Percentiles rank a stretch among this genome's conserved stretches.
phyloP scores from a whole-genome alignment of 768 basidiomycete genomes.

The Agrocybe chaxingu region DNA sequence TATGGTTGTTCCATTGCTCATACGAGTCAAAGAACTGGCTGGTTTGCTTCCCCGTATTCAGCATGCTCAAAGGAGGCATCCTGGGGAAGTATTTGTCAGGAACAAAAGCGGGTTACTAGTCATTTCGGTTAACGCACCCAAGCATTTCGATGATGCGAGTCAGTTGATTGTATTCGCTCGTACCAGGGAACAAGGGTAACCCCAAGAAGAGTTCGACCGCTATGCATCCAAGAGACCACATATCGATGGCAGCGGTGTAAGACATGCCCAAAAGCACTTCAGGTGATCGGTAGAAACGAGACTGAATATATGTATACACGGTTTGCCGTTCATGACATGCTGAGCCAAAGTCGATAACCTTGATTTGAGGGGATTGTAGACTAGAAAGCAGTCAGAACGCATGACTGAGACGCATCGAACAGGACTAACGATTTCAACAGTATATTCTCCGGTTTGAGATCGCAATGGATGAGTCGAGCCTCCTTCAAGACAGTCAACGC shows the following conservation, averaged over 20 bases:
- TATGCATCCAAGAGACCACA: conserved; percentile 99
- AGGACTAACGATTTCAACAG: conserved; percentile 81
- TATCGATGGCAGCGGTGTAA: conserved; percentile 94
- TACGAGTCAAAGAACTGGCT: conserved; percentile 87
- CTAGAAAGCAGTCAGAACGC: conserved; percentile 2
- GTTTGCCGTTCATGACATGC: conserved; percentile 99
- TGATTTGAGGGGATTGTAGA: conserved; percentile 87
- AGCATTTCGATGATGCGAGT: conserved; percentile 98
- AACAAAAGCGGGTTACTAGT: conserved; percentile 1
- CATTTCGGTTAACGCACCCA: conserved; percentile 59
- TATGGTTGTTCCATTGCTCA: conserved; percentile 58
- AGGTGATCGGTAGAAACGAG: conserved; percentile 96
- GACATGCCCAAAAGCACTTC: conserved; percentile 95
- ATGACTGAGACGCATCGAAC: not conserved
- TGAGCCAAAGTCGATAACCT: conserved; percentile 98
- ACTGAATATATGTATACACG: conserved; percentile 99
- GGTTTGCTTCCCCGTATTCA: conserved; percentile 95
- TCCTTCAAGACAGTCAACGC: conserved; percentile 92
- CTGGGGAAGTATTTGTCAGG: conserved; percentile 36
- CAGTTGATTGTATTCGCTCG: conserved; percentile 98
- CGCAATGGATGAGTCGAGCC: conserved; percentile 94
- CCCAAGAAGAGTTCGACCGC: conserved; percentile 98
- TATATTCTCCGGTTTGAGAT: conserved; percentile 98
- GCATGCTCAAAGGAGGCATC: conserved; percentile 86
- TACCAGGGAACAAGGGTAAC: conserved; percentile 94